Percentiles rank a stretch among this genome's conserved stretches.
phyloP scores from a whole-genome alignment of 2,329 filamentous ascomycete species.

The Setomelanomma holmii region DNA sequence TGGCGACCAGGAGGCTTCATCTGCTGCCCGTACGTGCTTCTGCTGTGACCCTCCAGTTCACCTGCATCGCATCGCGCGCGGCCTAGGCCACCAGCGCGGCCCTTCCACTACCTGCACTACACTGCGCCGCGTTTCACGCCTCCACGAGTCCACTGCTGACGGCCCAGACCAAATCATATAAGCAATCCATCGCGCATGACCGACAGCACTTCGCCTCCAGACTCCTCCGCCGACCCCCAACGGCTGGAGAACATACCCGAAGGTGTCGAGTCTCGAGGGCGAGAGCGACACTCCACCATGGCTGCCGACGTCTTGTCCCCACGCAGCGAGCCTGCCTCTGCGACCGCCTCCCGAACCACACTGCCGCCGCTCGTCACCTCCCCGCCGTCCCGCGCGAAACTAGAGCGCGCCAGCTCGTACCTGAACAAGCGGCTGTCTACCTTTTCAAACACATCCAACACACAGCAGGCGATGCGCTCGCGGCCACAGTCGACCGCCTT shows the following conservation, averaged over 20 bases:
- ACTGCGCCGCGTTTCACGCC: slow-evolving; percentile 10
- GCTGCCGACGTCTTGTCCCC: slow-evolving; percentile 48
- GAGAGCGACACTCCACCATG: slow-evolving; percentile 38
- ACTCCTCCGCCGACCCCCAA: slow-evolving; percentile 31
- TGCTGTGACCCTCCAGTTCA: slow-evolving; percentile 10
- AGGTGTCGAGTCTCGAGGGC: slow-evolving; percentile 34
- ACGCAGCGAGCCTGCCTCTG: slow-evolving; percentile 38
- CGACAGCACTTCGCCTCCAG: slow-evolving; percentile 23
- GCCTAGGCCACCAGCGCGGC: slow-evolving; percentile 10
- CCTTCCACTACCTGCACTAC: slow-evolving; percentile 16
- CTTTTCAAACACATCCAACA: slow-evolving; percentile 65
- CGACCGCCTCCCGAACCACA: slow-evolving; percentile 47
- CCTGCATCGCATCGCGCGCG: slow-evolving; percentile 15
- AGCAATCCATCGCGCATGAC: slow-evolving; percentile 43
- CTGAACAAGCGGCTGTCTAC: slow-evolving; percentile 83
- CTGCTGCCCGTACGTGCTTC: slow-evolving; percentile 16
- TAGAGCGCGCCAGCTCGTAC: slow-evolving; percentile 70
- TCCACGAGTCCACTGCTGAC: slow-evolving; percentile 25
- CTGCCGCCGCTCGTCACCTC: slow-evolving; percentile 61
- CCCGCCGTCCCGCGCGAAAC: slow-evolving; percentile 59
- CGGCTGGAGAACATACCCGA: slow-evolving; percentile 40
- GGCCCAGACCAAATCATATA: slow-evolving; percentile 11
- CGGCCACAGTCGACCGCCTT: slow-evolving; percentile 83
- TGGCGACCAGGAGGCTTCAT: slow-evolving; percentile 17
- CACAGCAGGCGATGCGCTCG: slow-evolving; percentile 63